A percentile compares a stretch with the other conserved stretches of the same genome.
Evolutionary conservation across 2,329 filamentous ascomycete species (phyloP).

Genomic region (Bipolaris sorokiniana): DNA sequence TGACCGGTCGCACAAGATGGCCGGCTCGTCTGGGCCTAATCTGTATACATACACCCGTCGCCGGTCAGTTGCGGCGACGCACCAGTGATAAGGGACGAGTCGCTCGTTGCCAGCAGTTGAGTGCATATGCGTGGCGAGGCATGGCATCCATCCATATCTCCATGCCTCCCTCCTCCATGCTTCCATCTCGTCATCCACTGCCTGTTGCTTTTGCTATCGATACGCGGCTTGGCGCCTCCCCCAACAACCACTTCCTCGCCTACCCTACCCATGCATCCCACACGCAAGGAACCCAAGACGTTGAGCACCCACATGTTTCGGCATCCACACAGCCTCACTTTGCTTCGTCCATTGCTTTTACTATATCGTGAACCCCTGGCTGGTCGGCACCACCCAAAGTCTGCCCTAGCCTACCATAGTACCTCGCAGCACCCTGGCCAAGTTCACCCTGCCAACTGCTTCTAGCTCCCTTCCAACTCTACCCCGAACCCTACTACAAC

Average conservation of each 20-base stretch:
- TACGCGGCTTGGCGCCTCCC: slow-evolving; percentile 1
- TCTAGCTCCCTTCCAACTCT: slow-evolving; percentile 2
- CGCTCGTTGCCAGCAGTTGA: slow-evolving; percentile 1
- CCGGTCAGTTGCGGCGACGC: slow-evolving; percentile 28
- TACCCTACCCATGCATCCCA: neutral
- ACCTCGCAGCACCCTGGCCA: neutral
- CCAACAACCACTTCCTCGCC: neutral
- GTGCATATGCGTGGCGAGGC: slow-evolving; percentile 10
- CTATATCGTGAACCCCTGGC: neutral
- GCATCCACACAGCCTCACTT: neutral
- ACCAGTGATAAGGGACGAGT: neutral
- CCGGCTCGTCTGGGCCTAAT: slow-evolving; percentile 20
- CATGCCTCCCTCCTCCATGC: neutral
- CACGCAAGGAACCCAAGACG: neutral
- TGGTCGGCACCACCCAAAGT: neutral
- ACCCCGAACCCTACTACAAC: neutral
- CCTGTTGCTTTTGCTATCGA: slow-evolving; percentile 9
- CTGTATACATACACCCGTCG: slow-evolving; percentile 18
- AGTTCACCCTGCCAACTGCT: slow-evolving; percentile 1
- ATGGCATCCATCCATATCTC: neutral
- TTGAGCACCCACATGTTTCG: neutral
- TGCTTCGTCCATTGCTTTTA: neutral
- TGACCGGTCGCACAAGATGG: slow-evolving; percentile 38
- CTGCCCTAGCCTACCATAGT: neutral
- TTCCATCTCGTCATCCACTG: too few relatives aligned